Evolutionary conservation across 1,284 basidiomycete genomes (phyloP).

Genomic region (Cystobasidiaceae sp.): DNA sequence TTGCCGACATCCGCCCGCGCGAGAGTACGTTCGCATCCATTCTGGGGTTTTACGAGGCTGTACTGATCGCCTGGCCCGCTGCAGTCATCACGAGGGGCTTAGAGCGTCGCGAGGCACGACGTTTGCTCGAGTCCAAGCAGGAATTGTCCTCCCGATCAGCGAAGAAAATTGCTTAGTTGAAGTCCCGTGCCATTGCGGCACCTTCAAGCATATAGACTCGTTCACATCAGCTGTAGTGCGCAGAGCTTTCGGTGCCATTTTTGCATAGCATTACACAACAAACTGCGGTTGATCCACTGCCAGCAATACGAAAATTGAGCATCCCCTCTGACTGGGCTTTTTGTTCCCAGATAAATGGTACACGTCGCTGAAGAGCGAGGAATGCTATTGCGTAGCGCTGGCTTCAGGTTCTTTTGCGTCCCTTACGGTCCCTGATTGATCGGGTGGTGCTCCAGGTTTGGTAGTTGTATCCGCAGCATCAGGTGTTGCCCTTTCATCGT

Average conservation of each 20-base stretch:
- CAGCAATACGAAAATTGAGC: no score
- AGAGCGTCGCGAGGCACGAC: conserved; percentile 33
- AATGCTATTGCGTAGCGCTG: neutral
- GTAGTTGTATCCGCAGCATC: neutral
- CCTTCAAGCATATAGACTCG: neutral
- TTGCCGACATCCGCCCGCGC: conserved; percentile 86
- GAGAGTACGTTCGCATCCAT: conserved; percentile 47
- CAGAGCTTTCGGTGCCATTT: no score
- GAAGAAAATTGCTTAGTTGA: conserved; percentile 13
- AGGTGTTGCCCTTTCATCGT: neutral
- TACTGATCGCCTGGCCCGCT: neutral
- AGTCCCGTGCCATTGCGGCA: neutral
- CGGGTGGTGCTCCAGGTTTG: neutral
- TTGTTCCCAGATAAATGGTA: no score
- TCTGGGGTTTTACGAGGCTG: neutral
- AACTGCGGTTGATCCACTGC: no score
- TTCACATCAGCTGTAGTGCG: neutral
- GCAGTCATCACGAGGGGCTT: conserved; percentile 71
- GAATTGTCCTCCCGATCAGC: neutral
- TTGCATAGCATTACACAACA: no score
- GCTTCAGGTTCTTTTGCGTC: neutral
- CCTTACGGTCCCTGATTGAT: neutral
- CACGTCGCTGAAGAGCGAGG: no score
- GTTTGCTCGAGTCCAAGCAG: conserved; percentile 28
- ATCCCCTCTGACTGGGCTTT: no score